phyloP scores from a whole-genome alignment of 306 rosid genomes.

The Hippophae rhamnoides region DNA sequence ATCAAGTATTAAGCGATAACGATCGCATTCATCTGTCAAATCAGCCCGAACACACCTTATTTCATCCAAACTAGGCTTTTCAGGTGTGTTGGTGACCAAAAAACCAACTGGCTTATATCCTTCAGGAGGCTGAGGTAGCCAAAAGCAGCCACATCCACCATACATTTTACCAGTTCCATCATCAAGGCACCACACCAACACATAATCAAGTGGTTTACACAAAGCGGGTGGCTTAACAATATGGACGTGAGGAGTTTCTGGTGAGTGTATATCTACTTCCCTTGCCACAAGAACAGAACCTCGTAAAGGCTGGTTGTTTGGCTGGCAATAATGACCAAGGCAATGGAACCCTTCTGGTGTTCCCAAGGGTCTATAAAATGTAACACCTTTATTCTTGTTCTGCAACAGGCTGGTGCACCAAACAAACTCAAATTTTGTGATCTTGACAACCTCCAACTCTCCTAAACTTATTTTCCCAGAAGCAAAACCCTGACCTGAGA shows the following conservation, averaged over 20 bases:
- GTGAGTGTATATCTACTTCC: conserved; percentile 32
- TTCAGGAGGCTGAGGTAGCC: conserved; percentile 76
- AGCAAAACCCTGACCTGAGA: conserved; percentile 64
- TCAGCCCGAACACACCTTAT: conserved; percentile 70
- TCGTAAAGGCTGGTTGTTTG: conserved; percentile 40
- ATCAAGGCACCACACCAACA: conserved; percentile 48
- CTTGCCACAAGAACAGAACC: conserved; percentile 69
- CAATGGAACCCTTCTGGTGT: conserved; percentile 63
- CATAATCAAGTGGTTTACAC: conserved; percentile 56
- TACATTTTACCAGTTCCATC: conserved; percentile 33
- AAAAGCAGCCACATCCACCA: conserved; percentile 48
- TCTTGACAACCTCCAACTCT: conserved; percentile 55
- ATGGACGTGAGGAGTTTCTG: conserved; percentile 18
- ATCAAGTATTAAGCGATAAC: conserved; percentile 37
- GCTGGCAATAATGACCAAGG: conserved; percentile 79
- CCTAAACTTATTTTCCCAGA: conserved; percentile 62
- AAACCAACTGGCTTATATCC: conserved; percentile 71
- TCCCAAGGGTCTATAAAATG: conserved; percentile 59
- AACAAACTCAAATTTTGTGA: conserved; percentile 48
- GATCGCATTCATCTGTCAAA: conserved; percentile 57
- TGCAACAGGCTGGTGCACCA: conserved; percentile 38
- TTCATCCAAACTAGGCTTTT: conserved; percentile 60
- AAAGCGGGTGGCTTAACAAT: conserved; percentile 40
- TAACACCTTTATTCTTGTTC: conserved; percentile 33
- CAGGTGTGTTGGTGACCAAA: conserved; percentile 50